These are phyloP conservation scores for Colletotrichum simmondsii DNA, from an alignment of 2,329 filamentous ascomycete genomes.

Conservation along the genomic window DNA sequence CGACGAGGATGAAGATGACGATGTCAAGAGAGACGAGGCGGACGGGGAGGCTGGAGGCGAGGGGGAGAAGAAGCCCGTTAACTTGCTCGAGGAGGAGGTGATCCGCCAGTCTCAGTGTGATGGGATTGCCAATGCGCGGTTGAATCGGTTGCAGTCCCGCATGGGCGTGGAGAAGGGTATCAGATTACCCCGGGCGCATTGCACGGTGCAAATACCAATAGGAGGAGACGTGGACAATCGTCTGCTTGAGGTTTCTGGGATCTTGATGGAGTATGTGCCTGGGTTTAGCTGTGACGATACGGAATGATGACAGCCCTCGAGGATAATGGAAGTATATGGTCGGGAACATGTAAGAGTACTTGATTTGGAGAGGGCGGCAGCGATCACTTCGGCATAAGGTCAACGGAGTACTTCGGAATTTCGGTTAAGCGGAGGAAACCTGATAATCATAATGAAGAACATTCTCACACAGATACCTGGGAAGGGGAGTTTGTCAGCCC, in stretches of 20 bases:
- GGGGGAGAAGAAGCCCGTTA: not conserved
- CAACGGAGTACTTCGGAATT: too few species aligned
- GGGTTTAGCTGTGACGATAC: conserved; percentile 11
- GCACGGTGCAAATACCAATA: conserved; percentile 1
- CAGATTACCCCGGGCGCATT: conserved; percentile 3
- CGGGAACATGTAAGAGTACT: too few species aligned
- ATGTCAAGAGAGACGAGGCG: not conserved
- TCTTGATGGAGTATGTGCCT: conserved; percentile 15
- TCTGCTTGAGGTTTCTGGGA: conserved; percentile 3
- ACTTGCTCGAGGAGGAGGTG: conserved; percentile 20
- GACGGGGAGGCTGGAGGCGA: not conserved
- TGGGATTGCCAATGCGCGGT: not conserved
- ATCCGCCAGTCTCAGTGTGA: conserved; percentile 18
- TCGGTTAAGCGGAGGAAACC: too few species aligned
- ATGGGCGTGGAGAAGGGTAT: not conserved
- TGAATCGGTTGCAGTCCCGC: not conserved
- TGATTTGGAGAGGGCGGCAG: too few species aligned
- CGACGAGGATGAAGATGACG: not conserved
- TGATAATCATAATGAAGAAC: too few species aligned
- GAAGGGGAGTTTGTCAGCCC: too few species aligned
- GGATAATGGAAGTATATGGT: too few species aligned
- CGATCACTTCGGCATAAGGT: too few species aligned
- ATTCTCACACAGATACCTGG: too few species aligned
- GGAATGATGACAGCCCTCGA: not conserved
- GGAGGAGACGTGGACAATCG: not conserved